Percentiles rank a stretch among this genome's conserved stretches.
phyloP scores from a whole-genome alignment of 2,329 filamentous ascomycete genomes.

The Calonectria henricotiae region DNA sequence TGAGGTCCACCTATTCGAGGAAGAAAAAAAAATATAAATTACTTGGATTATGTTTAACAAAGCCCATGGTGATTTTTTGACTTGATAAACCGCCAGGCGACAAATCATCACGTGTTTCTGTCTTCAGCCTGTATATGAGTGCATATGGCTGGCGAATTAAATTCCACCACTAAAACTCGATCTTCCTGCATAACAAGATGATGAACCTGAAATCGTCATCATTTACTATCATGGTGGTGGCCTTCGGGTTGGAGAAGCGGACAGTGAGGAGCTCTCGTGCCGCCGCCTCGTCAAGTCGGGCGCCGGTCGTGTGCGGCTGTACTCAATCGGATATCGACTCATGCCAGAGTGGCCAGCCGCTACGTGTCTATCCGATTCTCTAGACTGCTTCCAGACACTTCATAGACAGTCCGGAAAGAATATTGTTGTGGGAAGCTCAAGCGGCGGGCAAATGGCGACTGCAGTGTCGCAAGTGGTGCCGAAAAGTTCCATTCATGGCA shows the following conservation, averaged over 20 bases:
- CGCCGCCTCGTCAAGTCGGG: constrained; percentile 59
- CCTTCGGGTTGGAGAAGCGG: constrained; percentile 65
- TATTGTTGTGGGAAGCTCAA: constrained; percentile 64
- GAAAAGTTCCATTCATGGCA: constrained; percentile 56
- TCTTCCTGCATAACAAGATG: constrained; percentile 6
- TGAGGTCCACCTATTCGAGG: no score
- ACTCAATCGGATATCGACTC: constrained; percentile 66
- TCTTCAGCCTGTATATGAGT: constrained; percentile 15
- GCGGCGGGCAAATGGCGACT: constrained; percentile 66
- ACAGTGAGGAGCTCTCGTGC: constrained; percentile 67
- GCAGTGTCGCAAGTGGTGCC: constrained; percentile 59
- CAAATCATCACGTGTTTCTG: constrained; percentile 21
- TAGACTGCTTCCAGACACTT: constrained; percentile 56
- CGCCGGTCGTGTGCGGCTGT: constrained; percentile 55
- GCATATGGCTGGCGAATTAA: background rate
- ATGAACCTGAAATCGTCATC: constrained; percentile 52
- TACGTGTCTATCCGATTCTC: constrained; percentile 62
- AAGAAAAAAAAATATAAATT: no score
- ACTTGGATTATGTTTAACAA: no score
- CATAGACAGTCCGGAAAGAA: constrained; percentile 44
- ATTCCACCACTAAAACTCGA: constrained; percentile 18
- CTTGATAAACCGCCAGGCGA: constrained; percentile 10
- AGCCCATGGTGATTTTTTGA: no score
- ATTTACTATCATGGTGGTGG: constrained; percentile 69
- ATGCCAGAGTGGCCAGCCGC: constrained; percentile 60